Conservation (phyloP, 2,329 filamentous ascomycete species). For the Lasiodiplodia theobromae region DNA sequence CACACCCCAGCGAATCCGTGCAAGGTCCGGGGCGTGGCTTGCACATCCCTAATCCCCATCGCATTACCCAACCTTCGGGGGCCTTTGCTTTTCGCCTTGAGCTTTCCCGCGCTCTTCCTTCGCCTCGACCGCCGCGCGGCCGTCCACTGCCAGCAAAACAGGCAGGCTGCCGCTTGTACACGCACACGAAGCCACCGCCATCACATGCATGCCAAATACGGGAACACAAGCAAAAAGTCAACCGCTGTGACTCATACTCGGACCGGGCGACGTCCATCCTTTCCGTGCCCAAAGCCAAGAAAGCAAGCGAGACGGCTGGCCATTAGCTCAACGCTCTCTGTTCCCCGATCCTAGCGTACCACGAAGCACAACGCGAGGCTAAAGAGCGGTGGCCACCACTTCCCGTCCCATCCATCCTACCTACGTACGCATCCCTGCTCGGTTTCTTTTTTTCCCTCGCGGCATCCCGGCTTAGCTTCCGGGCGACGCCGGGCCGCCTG, state of each 20-base stretch:
- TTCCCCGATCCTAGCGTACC: constrained; percentile 22
- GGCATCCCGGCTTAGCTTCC: not conserved
- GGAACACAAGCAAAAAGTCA: not conserved
- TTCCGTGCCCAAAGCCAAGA: not conserved
- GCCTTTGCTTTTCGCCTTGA: not conserved
- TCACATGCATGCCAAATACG: not conserved
- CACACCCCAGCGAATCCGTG: constrained; percentile 3
- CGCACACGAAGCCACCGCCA: not conserved
- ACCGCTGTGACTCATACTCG: constrained; percentile 14
- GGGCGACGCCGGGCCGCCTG: not conserved
- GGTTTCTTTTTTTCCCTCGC: not conserved
- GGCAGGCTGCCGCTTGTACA: not conserved
- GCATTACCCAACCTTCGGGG: not conserved
- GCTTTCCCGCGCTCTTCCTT: not conserved
- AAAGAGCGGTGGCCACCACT: not conserved
- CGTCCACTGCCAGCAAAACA: not conserved
- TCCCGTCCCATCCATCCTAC: not conserved
- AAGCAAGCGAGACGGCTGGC: not conserved
- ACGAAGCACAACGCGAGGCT: not conserved
- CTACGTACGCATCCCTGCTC: not conserved
- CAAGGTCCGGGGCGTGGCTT: constrained; percentile 19
- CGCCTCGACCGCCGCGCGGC: not conserved
- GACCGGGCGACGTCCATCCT: not conserved
- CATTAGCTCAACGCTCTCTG: not conserved
- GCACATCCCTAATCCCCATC: constrained; percentile 1